Percentiles rank a stretch among this genome's conserved stretches.
phyloP scores from a whole-genome alignment of 2,329 filamentous ascomycete genomes.

The Beauveria varroae region DNA sequence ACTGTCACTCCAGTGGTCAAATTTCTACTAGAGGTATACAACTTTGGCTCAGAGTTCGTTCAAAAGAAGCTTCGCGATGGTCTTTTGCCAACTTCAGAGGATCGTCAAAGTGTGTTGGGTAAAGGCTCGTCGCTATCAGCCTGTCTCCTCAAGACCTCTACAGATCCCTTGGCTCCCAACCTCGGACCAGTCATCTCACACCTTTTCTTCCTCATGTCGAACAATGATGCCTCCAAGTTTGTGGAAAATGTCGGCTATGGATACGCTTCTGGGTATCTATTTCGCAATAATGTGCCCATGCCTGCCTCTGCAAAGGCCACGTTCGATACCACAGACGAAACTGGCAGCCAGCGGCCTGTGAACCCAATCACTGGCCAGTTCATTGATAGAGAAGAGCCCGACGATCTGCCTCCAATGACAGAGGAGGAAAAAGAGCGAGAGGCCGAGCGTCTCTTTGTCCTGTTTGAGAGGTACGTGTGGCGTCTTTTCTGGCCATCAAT shows the following conservation, averaged over 20 bases:
- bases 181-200: slow-evolving; percentile 68
- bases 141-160: slow-evolving; percentile 69
- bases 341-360: slow-evolving; percentile 36
- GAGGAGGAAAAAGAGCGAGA: slow-evolving; percentile 87
- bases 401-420: slow-evolving; percentile 67
- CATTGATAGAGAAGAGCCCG: slow-evolving; percentile 56
- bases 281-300: slow-evolving; percentile 73
- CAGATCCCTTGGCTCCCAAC: slow-evolving; percentile 62
- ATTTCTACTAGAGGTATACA: slow-evolving; percentile 63
- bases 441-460: slow-evolving; percentile 78
- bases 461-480: slow-evolving; percentile 68
- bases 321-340: slow-evolving; percentile 22
- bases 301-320: slow-evolving; percentile 56
- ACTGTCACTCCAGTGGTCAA: slow-evolving; percentile 66
- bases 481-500: not conserved
- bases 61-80: slow-evolving; percentile 53
- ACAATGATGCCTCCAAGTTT: slow-evolving; percentile 69
- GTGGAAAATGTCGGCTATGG: slow-evolving; percentile 92
- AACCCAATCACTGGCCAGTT: slow-evolving; percentile 88
- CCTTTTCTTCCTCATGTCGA: slow-evolving; percentile 81
- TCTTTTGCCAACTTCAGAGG: slow-evolving; percentile 69
- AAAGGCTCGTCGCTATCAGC: slow-evolving; percentile 66
- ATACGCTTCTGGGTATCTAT: slow-evolving; percentile 83
- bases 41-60: slow-evolving; percentile 55
- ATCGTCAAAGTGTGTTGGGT: slow-evolving; percentile 72